Evolutionary conservation across 495 filamentous ascomycete genomes (phyloP).

Genomic region (Baudoinia panamericana): DNA sequence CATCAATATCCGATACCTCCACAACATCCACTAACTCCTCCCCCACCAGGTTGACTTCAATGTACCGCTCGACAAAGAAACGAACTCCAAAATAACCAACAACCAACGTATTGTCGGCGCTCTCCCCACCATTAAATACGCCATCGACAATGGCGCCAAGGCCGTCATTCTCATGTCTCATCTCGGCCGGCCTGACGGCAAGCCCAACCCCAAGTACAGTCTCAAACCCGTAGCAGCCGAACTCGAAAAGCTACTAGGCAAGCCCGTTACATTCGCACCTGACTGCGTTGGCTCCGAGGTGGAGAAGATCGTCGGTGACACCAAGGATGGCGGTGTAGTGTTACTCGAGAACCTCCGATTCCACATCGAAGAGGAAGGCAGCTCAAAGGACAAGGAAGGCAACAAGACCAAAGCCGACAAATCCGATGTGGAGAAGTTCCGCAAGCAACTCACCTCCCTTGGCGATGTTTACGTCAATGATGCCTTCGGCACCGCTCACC

Average conservation of each 20-base stretch:
- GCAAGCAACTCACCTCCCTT: slow-evolving; percentile 84
- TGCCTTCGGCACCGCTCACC: slow-evolving; percentile 96
- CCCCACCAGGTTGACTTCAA: slow-evolving; percentile 99
- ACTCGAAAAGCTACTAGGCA: slow-evolving; percentile 78
- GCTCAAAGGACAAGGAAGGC: slow-evolving; percentile 75
- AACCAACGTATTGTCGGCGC: slow-evolving; percentile 96
- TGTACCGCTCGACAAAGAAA: slow-evolving; percentile 68
- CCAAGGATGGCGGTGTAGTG: slow-evolving; percentile 69
- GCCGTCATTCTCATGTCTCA: slow-evolving; percentile 97
- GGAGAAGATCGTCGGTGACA: slow-evolving; percentile 78
- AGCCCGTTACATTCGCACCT: slow-evolving; percentile 68
- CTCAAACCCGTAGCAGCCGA: slow-evolving; percentile 84
- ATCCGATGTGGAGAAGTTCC: slow-evolving; percentile 79
- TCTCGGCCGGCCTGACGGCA: slow-evolving; percentile 87
- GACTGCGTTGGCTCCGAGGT: slow-evolving; percentile 84
- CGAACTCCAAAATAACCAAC: slow-evolving; percentile 87
- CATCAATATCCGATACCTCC: neutral
- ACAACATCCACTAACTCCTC: slow-evolving; percentile 4
- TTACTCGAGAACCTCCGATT: slow-evolving; percentile 96
- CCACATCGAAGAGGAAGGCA: slow-evolving; percentile 95
- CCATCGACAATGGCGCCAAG: slow-evolving; percentile 85
- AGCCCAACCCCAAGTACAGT: slow-evolving; percentile 81
- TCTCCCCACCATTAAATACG: slow-evolving; percentile 96
- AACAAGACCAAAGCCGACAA: slow-evolving; percentile 96
- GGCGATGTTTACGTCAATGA: slow-evolving; percentile 98